phyloP scores from a whole-genome alignment of 2,329 filamentous ascomycete genomes.

The Nemania sp. region DNA sequence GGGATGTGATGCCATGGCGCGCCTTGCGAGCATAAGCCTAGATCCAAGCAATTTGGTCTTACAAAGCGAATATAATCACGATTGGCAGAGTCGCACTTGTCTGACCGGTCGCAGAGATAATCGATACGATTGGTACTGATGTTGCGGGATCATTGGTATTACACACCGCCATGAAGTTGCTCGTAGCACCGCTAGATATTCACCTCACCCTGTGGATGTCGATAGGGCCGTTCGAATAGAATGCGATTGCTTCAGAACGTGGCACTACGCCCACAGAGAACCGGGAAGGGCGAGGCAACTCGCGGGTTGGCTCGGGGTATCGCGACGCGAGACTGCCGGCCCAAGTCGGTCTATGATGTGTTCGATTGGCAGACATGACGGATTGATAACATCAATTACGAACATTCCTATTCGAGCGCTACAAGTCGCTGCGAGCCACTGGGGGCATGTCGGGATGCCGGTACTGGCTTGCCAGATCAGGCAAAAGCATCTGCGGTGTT shows the following conservation, averaged over 20 bases:
- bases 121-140: constrained; percentile 11
- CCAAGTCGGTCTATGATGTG: constrained; percentile 1
- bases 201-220: constrained; percentile 17
- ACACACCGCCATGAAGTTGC: constrained; percentile 5
- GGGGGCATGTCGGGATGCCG: constrained; percentile 9
- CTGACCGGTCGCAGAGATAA: constrained; percentile 23
- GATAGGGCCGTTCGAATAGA: constrained; percentile 2
- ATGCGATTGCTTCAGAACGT: neutral
- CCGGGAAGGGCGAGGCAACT: constrained; percentile 9
- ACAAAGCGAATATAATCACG: constrained; percentile 13
- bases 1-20: constrained; percentile 15
- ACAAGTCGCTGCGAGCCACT: constrained; percentile 7
- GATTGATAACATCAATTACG: constrained; percentile 1
- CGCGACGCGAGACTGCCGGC: constrained; percentile 11
- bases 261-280: neutral
- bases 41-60: constrained; percentile 16
- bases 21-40: constrained; percentile 18
- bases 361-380: constrained; percentile 9
- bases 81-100: constrained; percentile 10
- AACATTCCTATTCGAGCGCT: constrained; percentile 5
- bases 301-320: constrained; percentile 3
- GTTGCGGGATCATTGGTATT: constrained; percentile 5
- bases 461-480: constrained; percentile 7
- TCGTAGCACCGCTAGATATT: constrained; percentile 5
- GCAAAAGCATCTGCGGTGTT: constrained; percentile 4